Conservation (phyloP, 2,329 filamentous ascomycete species). For the Seiridium cupressi region DNA sequence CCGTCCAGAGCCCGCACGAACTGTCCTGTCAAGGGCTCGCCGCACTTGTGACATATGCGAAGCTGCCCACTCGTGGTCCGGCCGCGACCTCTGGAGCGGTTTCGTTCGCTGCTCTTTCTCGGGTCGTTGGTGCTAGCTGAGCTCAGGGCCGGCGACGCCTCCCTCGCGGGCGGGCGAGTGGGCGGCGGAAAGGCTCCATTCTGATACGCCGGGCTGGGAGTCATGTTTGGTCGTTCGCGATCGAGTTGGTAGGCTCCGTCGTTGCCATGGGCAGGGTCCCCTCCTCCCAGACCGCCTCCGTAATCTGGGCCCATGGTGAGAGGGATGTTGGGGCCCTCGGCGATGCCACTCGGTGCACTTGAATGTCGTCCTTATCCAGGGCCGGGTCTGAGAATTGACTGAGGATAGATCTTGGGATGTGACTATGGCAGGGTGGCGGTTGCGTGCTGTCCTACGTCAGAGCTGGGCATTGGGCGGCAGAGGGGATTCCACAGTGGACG, state of each 20-base stretch:
- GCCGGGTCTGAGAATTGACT: background rate
- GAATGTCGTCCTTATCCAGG: conserved; percentile 1
- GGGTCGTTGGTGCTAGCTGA: conserved; percentile 39
- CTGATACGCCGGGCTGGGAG: conserved; percentile 27
- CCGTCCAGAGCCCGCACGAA: conserved; percentile 92
- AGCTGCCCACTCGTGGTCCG: conserved; percentile 58
- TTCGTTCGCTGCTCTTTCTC: conserved; percentile 56
- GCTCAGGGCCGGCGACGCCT: conserved; percentile 35
- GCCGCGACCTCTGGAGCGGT: conserved; percentile 52
- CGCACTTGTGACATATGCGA: conserved; percentile 82
- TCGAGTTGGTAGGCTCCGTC: conserved; percentile 29
- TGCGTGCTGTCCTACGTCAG: conserved; percentile 13
- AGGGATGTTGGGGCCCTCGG: background rate
- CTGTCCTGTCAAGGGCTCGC: conserved; percentile 83
- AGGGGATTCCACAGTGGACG: conserved; percentile 3
- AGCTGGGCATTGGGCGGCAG: conserved; percentile 13
- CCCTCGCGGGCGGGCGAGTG: conserved; percentile 21
- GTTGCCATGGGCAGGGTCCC: conserved; percentile 28
- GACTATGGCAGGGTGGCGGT: conserved; percentile 9
- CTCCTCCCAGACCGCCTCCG: conserved; percentile 29
- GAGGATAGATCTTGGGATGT: background rate
- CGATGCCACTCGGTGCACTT: background rate
- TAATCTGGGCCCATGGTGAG: conserved; percentile 29
- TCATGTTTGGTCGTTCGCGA: conserved; percentile 28
- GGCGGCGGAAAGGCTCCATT: conserved; percentile 27